Evolutionary conservation across 805 yeast species (phyloP).

Genomic region (Pichia rugopelliculosa): DNA sequence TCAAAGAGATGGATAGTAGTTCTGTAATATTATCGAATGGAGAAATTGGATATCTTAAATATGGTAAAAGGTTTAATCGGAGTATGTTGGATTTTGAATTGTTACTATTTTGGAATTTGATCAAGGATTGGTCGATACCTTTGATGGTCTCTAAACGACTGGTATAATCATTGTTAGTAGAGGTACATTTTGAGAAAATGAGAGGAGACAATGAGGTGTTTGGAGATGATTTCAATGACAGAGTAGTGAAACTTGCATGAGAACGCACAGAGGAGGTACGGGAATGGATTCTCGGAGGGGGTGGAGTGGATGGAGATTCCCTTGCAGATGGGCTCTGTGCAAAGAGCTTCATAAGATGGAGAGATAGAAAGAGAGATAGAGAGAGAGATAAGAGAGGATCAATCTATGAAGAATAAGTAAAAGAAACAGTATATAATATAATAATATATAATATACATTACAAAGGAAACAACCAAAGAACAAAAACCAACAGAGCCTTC

Average conservation of each 20-base stretch:
- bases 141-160: conserved; percentile 21
- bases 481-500: too few relatives aligned
- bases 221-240: neutral
- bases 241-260: neutral
- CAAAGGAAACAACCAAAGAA: too few relatives aligned
- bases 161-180: conserved; percentile 7
- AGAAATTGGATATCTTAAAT: conserved; percentile 25
- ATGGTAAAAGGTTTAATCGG: conserved; percentile 40
- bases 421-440: too few relatives aligned
- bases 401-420: too few relatives aligned
- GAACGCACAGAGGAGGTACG: conserved; percentile 6
- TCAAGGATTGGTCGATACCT: conserved; percentile 36
- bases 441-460: too few relatives aligned
- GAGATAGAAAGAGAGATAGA: too few relatives aligned
- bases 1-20: conserved; percentile 3
- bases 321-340: neutral
- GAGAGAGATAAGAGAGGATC: too few relatives aligned
- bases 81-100: conserved; percentile 39
- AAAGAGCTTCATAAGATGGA: neutral
- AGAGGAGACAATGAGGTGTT: conserved; percentile 11
- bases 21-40: conserved; percentile 7
- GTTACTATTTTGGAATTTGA: conserved; percentile 34
- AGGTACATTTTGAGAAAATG: conserved; percentile 10
- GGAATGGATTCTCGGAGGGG: conserved; percentile 1
- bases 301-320: neutral